phyloP scores from a whole-genome alignment of 176 grass and related monocot species.

The Rhynchospora tenuis region DNA sequence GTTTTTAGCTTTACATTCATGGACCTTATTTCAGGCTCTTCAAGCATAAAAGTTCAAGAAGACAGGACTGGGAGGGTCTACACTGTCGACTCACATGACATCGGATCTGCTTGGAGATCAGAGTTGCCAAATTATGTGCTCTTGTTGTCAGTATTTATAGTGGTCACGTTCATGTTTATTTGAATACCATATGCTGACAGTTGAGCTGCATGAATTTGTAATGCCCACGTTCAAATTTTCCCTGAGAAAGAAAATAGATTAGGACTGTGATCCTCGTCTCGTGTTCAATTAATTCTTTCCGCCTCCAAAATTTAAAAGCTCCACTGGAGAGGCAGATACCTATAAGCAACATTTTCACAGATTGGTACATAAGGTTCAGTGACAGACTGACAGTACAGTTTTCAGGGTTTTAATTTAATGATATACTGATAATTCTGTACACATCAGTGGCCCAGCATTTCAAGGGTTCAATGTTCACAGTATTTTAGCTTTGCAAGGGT shows the following conservation, averaged over 20 bases:
- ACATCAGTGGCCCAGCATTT: neutral
- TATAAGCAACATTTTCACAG: neutral
- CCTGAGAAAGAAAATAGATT: slow-evolving; percentile 2
- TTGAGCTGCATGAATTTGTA: slow-evolving; percentile 15
- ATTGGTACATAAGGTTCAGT: neutral
- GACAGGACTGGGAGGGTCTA: slow-evolving; percentile 48
- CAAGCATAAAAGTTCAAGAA: slow-evolving; percentile 83
- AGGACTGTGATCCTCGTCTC: neutral
- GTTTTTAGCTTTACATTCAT: neutral
- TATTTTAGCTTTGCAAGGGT: no score
- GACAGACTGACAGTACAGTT: neutral
- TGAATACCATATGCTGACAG: slow-evolving; percentile 5
- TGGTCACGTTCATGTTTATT: slow-evolving; percentile 24
- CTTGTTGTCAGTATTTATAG: slow-evolving; percentile 34
- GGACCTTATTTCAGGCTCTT: slow-evolving; percentile 54
- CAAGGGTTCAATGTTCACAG: neutral
- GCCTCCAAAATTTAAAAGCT: slow-evolving; percentile 12
- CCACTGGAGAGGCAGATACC: neutral
- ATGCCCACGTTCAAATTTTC: slow-evolving; percentile 3
- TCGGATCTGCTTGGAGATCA: slow-evolving; percentile 56
- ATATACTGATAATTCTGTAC: neutral
- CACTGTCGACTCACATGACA: slow-evolving; percentile 40
- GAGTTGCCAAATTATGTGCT: slow-evolving; percentile 31
- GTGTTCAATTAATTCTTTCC: slow-evolving; percentile 12
- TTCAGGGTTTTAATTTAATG: neutral